phyloP scores from a whole-genome alignment of 306 rosid genomes.

The Vigna nakashimae region DNA sequence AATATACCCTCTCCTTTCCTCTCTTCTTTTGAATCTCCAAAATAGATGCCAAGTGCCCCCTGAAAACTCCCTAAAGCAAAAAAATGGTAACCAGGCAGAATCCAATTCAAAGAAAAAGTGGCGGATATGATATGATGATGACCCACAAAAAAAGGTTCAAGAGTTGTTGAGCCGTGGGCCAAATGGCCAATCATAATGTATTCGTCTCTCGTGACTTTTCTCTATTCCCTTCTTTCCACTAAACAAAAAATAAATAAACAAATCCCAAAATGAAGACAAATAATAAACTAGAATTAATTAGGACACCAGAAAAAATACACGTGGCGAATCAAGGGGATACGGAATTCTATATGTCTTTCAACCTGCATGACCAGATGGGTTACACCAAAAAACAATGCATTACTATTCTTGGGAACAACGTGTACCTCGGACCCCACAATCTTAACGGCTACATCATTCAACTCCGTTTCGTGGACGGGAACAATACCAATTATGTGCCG shows the following conservation, averaged over 20 bases:
- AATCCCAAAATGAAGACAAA: too few species aligned
- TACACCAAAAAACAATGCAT: constrained; percentile 35
- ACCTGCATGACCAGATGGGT: background rate
- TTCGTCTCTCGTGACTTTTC: constrained; percentile 33
- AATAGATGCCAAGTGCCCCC: constrained; percentile 22
- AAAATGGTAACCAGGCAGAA: constrained; percentile 39
- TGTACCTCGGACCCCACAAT: constrained; percentile 54
- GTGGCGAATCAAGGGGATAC: constrained; percentile 39
- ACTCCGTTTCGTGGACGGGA: constrained; percentile 33
- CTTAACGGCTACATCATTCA: constrained; percentile 64
- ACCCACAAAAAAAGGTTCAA: constrained; percentile 43
- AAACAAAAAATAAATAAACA: background rate
- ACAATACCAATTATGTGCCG: constrained; percentile 34
- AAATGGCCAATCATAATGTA: constrained; percentile 41
- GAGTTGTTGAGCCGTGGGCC: constrained; percentile 47
- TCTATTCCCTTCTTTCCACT: background rate
- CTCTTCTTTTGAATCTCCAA: background rate
- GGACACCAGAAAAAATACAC: constrained; percentile 43
- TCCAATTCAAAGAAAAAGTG: constrained; percentile 41
- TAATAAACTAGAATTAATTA: too few species aligned
- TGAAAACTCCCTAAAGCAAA: constrained; percentile 26
- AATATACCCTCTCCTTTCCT: too few species aligned
- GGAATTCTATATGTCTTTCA: background rate
- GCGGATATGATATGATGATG: constrained; percentile 11
- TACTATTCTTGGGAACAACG: constrained; percentile 35